phyloP scores from a whole-genome alignment of 257 asterid genomes.

The Coffea canephora region DNA sequence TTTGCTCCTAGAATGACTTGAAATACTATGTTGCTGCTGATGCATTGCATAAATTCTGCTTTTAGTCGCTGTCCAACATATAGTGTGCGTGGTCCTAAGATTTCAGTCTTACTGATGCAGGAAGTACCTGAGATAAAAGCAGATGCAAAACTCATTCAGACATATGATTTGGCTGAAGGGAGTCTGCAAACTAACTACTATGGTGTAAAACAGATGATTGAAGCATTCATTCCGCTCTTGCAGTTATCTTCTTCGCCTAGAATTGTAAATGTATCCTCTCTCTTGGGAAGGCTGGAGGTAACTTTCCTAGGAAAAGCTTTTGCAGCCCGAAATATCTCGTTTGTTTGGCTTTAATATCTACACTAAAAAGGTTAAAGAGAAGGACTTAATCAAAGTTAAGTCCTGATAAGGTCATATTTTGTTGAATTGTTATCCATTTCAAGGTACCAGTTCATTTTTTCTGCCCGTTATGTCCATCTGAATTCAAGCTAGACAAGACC shows the following conservation, averaged over 20 bases:
- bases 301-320: neutral
- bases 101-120: constrained; percentile 13
- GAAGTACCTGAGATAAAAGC: constrained; percentile 12
- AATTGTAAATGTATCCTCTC: constrained; percentile 30
- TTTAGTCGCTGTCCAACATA: neutral
- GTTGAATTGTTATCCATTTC: too few species aligned
- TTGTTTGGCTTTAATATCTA: neutral
- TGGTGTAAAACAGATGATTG: constrained; percentile 26
- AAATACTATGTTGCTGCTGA: too few species aligned
- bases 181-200: constrained; percentile 24
- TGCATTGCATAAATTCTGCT: neutral
- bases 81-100: neutral
- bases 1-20: too few species aligned
- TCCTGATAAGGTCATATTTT: neutral
- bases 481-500: neutral
- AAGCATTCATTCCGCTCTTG: constrained; percentile 29
- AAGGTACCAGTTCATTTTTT: neutral
- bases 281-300: constrained; percentile 26
- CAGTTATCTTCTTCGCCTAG: constrained; percentile 26
- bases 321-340: neutral
- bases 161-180: constrained; percentile 20
- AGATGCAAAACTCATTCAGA: constrained; percentile 21
- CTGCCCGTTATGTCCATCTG: neutral
- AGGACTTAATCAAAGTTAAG: neutral
- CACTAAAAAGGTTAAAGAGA: neutral